A percentile compares a stretch with the other conserved stretches of the same genome.
Conservation (phyloP, 345 rosid species). For the Balakata baccata region DNA sequence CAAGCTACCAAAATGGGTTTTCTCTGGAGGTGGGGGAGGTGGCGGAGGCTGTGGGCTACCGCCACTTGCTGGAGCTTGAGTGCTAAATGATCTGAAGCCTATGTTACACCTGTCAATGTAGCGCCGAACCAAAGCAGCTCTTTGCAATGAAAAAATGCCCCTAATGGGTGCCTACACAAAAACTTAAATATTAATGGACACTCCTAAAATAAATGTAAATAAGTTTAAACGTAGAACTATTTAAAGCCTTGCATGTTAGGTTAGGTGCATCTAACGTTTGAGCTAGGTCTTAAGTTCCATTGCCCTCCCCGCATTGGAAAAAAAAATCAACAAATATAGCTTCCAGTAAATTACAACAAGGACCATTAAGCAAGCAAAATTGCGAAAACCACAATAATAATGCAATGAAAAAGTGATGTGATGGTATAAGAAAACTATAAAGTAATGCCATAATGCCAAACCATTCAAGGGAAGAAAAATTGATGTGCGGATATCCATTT, state of each 20-base stretch:
- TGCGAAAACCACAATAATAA: neutral
- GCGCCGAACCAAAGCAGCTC: slow-evolving; percentile 35
- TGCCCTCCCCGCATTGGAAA: too few species aligned
- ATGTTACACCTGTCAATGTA: neutral
- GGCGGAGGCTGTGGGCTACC: slow-evolving; percentile 46
- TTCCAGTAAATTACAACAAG: neutral
- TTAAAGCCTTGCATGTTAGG: neutral
- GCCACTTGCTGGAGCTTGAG: slow-evolving; percentile 28
- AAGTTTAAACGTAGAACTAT: neutral
- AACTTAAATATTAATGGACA: neutral
- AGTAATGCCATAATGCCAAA: neutral
- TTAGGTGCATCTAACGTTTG: too few species aligned
- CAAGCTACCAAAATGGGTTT: slow-evolving; percentile 93
- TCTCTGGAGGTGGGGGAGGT: slow-evolving; percentile 92
- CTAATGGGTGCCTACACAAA: slow-evolving; percentile 66
- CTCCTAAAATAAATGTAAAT: neutral
- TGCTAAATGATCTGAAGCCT: slow-evolving; percentile 16
- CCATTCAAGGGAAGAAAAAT: neutral
- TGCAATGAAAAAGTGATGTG: neutral
- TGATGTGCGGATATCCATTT: neutral
- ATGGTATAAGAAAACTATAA: neutral
- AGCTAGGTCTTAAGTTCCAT: too few species aligned
- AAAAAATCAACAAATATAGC: neutral
- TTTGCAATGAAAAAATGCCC: slow-evolving; percentile 65
- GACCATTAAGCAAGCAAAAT: neutral